A percentile compares a stretch with the other conserved stretches of the same genome.
phyloP scores from a whole-genome alignment of 73 alveolate species.

The Tetrahymena malaccensis region DNA sequence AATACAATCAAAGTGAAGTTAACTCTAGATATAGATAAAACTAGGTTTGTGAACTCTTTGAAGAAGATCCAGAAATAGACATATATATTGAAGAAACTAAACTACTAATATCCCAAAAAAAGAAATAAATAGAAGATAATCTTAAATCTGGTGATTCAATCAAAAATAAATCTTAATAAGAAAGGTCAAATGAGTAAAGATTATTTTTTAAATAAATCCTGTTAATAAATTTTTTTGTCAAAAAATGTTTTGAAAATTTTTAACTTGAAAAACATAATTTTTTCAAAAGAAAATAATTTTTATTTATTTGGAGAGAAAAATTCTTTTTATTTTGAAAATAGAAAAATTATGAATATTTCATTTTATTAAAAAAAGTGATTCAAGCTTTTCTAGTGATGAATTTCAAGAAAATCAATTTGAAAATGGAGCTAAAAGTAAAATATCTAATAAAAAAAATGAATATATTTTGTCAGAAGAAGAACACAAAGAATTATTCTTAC shows the following conservation, averaged over 20 bases:
- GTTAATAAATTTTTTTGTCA: no score
- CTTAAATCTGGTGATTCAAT: not conserved
- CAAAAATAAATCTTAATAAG: not conserved
- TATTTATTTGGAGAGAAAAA: not conserved
- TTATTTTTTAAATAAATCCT: no score
- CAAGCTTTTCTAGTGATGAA: not conserved
- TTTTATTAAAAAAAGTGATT: not conserved
- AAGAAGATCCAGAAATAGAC: not conserved
- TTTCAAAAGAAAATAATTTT: not conserved
- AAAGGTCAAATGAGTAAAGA: not conserved
- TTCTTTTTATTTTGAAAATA: no score
- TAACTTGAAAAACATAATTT: no score
- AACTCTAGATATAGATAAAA: not conserved
- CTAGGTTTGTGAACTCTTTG: not conserved
- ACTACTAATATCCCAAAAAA: no score
- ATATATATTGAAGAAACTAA: not conserved
- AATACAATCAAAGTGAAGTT: not conserved
- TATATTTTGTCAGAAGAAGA: not conserved
- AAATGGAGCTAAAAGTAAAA: not conserved
- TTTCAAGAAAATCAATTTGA: not conserved
- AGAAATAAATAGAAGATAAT: not conserved
- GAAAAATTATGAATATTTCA: no score
- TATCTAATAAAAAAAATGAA: not conserved
- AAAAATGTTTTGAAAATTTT: no score
- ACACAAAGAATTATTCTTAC: not conserved